Conservation (phyloP, 441 rosid species). For the Adansonia gregorii region DNA sequence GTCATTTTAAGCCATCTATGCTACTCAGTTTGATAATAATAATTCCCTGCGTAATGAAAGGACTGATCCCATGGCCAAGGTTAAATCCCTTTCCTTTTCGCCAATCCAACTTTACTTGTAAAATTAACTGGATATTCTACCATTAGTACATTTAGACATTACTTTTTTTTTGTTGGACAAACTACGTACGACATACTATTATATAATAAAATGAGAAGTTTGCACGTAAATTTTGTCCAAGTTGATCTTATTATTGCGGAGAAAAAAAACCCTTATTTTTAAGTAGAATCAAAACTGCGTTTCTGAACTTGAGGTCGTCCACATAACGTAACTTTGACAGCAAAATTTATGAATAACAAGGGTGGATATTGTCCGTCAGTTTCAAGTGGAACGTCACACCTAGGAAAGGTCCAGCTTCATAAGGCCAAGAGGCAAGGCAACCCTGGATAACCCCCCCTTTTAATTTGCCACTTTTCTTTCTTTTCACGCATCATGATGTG, state of each 20-base stretch:
- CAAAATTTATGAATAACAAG: constrained; percentile 22
- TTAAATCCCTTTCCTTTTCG: background rate
- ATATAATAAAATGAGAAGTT: too few species aligned
- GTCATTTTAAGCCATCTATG: background rate
- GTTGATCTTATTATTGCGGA: too few species aligned
- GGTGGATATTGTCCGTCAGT: constrained; percentile 28
- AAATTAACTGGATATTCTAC: too few species aligned
- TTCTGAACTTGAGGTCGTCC: too few species aligned
- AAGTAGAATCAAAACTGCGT: too few species aligned
- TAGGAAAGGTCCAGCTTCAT: background rate
- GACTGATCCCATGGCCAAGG: background rate
- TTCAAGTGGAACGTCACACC: constrained; percentile 14
- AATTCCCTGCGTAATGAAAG: background rate
- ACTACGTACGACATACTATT: too few species aligned
- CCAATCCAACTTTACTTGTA: too few species aligned
- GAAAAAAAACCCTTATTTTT: too few species aligned
- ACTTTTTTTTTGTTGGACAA: too few species aligned
- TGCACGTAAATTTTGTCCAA: too few species aligned
- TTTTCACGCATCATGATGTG: constrained; percentile 17
- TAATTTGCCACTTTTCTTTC: background rate
- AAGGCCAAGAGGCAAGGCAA: constrained; percentile 12
- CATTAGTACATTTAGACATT: too few species aligned
- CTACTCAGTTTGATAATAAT: background rate
- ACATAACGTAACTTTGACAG: constrained; percentile 32
- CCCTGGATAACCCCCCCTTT: constrained; percentile 21